Percentiles rank a stretch among this genome's conserved stretches.
phyloP scores from a whole-genome alignment of 768 basidiomycete species.

The Dentipellis fragilis region DNA sequence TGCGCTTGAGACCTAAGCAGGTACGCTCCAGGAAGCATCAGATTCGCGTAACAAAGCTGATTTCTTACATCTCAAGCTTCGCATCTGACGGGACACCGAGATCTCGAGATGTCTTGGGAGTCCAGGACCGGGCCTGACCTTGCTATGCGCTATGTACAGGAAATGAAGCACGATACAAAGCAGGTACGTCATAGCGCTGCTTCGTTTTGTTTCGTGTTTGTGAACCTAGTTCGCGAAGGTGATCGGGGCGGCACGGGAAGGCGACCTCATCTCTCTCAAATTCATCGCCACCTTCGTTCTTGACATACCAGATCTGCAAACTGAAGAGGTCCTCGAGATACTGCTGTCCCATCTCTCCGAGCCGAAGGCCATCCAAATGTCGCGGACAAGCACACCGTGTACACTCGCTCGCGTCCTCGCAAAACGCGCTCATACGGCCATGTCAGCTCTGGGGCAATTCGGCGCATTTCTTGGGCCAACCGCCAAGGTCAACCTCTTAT shows the following conservation, averaged over 20 bases:
- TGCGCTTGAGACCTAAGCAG: no score
- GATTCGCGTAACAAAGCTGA: no score
- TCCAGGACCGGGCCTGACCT: no score
- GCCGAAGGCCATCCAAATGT: background rate
- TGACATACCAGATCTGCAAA: background rate
- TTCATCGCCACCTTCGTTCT: background rate
- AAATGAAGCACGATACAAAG: background rate
- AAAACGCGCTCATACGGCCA: slow-evolving; percentile 22
- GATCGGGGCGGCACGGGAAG: background rate
- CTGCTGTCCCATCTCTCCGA: background rate
- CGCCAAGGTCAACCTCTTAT: slow-evolving; percentile 13
- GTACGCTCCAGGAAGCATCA: no score
- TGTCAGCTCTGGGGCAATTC: slow-evolving; percentile 24
- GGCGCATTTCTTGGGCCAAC: slow-evolving; percentile 16
- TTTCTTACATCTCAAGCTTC: no score
- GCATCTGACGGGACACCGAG: no score
- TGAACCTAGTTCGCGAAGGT: background rate
- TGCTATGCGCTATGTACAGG: background rate
- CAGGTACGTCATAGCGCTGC: background rate
- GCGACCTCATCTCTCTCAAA: background rate
- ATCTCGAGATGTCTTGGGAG: no score
- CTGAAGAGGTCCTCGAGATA: background rate
- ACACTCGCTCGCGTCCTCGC: slow-evolving; percentile 1
- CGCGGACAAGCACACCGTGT: background rate
- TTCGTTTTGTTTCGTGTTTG: background rate